phyloP scores from a whole-genome alignment of 106 monocot species.

The Ottelia alismoides region DNA sequence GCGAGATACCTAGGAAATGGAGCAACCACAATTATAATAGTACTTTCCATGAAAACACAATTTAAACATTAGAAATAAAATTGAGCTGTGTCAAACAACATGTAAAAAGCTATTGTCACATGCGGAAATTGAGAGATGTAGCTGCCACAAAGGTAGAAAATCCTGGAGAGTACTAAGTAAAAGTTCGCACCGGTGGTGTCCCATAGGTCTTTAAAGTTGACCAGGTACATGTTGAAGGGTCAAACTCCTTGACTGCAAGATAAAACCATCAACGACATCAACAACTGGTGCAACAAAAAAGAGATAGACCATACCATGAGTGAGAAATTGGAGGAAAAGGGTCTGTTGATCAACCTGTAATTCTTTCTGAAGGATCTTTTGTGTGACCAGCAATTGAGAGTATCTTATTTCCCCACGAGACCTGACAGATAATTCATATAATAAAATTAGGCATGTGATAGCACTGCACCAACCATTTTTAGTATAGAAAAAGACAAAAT shows the following conservation, averaged over 20 bases:
- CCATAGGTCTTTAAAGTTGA: slow-evolving; percentile 86
- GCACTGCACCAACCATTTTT: background rate
- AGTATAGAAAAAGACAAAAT: background rate
- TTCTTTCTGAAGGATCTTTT: slow-evolving; percentile 86
- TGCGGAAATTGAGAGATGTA: too few species aligned
- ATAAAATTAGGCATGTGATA: background rate
- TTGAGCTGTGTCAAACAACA: too few species aligned
- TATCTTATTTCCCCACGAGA: slow-evolving; percentile 80
- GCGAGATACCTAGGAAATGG: slow-evolving; percentile 63
- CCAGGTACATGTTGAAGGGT: slow-evolving; percentile 77
- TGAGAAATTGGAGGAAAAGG: background rate
- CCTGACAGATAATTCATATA: slow-evolving; percentile 21
- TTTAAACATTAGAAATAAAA: too few species aligned
- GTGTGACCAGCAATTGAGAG: slow-evolving; percentile 90
- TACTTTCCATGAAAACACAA: too few species aligned
- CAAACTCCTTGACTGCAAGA: slow-evolving; percentile 85
- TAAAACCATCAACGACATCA: too few species aligned
- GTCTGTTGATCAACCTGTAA: slow-evolving; percentile 43
- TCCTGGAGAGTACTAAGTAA: background rate
- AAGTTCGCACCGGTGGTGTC: slow-evolving; percentile 65
- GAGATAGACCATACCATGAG: background rate
- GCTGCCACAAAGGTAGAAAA: too few species aligned
- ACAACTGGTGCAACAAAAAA: too few species aligned
- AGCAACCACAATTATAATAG: too few species aligned
- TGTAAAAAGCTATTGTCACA: too few species aligned